A percentile compares a stretch with the other conserved stretches of the same genome.
These are phyloP conservation scores for Tetrahymena thermophila DNA, from an alignment of 73 alveolate genomes.

Conservation along the genomic window DNA sequence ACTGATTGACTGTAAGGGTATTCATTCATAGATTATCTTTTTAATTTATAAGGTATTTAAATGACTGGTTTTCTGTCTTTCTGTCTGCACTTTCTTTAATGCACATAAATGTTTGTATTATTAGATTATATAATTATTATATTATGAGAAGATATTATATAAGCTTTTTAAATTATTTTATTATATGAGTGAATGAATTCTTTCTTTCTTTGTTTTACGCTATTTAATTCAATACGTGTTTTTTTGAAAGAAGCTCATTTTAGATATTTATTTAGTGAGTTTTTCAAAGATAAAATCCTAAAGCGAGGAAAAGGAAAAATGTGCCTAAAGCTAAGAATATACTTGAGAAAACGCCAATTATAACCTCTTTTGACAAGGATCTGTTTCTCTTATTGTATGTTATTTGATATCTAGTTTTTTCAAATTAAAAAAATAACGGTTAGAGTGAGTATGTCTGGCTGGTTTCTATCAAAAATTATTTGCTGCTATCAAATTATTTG, in stretches of 20 bases:
- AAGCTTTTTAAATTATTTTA: background rate
- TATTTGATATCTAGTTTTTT: conserved; percentile 10
- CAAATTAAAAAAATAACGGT: background rate
- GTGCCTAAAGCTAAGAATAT: conserved; percentile 41
- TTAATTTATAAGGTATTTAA: background rate
- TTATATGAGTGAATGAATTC: background rate
- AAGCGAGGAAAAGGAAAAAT: conserved; percentile 22
- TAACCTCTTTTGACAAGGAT: conserved; percentile 36
- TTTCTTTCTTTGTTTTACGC: background rate
- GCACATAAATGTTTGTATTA: background rate
- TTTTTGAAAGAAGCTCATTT: background rate
- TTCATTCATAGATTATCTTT: background rate
- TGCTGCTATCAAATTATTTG: background rate
- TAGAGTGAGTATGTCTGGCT: background rate
- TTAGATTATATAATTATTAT: background rate
- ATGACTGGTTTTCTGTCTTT: background rate
- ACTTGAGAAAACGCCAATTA: conserved; percentile 30
- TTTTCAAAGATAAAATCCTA: conserved; percentile 43
- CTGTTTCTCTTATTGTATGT: conserved; percentile 21
- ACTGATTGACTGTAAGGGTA: background rate
- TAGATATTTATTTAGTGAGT: background rate
- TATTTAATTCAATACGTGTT: background rate
- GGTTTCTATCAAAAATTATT: background rate
- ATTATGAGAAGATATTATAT: background rate
- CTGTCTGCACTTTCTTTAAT: background rate